Conservation (phyloP, 495 filamentous ascomycete genomes). For the Aspergillus baeticus region DNA sequence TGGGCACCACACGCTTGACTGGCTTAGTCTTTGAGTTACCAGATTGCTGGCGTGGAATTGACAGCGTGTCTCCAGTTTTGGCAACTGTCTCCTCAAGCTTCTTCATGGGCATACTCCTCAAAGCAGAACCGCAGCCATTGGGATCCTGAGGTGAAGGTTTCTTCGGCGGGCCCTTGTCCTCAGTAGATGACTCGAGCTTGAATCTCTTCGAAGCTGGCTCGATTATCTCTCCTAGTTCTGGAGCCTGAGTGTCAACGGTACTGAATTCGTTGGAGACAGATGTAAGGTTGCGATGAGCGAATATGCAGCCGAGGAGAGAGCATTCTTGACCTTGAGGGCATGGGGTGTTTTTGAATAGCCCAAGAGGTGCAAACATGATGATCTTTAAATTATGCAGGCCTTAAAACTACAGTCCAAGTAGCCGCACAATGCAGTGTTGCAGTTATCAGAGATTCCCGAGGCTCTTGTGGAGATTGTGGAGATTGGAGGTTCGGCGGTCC, state of each 20-base stretch:
- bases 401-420: too few relatives aligned
- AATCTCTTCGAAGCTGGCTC: constrained; percentile 9
- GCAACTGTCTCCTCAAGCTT: constrained; percentile 1
- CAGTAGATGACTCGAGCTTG: constrained; percentile 12
- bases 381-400: constrained; percentile 18
- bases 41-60: background rate
- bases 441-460: too few relatives aligned
- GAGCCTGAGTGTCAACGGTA: background rate
- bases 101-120: background rate
- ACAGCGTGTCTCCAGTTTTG: background rate
- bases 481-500: too few relatives aligned
- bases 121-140: background rate
- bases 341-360: constrained; percentile 60
- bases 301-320: constrained; percentile 57
- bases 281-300: constrained; percentile 44
- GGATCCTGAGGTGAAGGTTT: background rate
- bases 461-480: too few relatives aligned
- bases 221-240: background rate
- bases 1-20: constrained; percentile 5
- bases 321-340: constrained; percentile 63
- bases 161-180: background rate
- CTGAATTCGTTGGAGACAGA: constrained; percentile 4
- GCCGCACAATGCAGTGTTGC: background rate
- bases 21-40: background rate
- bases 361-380: constrained; percentile 65